These are phyloP conservation scores for Penicillium sp. DNA, from an alignment of 2,329 filamentous ascomycete genomes.

Conservation along the genomic window DNA sequence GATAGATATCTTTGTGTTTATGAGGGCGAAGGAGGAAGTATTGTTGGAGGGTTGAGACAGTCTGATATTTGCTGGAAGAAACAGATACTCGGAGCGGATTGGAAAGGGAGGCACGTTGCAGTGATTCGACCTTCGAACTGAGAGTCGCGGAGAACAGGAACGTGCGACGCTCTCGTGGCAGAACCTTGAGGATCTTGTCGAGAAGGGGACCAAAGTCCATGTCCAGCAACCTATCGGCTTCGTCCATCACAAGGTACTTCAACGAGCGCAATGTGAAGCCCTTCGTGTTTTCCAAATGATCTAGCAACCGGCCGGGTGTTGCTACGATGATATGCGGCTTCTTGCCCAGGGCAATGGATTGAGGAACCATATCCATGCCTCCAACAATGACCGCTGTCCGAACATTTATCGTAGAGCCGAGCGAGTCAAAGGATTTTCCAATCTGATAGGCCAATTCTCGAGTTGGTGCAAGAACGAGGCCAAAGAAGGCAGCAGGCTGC, in stretches of 20 bases:
- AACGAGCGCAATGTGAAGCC: constrained; percentile 82
- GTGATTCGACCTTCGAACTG: constrained; percentile 86
- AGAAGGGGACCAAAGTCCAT: constrained; percentile 92
- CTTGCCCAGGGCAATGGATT: constrained; percentile 89
- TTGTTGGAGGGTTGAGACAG: constrained; percentile 84
- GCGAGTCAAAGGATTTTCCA: constrained; percentile 79
- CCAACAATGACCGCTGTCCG: constrained; percentile 85
- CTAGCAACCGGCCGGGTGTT: constrained; percentile 83
- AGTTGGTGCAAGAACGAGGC: constrained; percentile 88
- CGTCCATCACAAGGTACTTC: constrained; percentile 92
- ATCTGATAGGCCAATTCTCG: constrained; percentile 94
- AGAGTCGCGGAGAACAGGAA: constrained; percentile 95
- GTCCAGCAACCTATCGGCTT: constrained; percentile 88
- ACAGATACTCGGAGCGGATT: constrained; percentile 84
- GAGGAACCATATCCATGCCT: constrained; percentile 93
- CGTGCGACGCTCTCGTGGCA: constrained; percentile 75
- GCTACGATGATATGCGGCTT: constrained; percentile 93
- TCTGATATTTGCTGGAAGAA: constrained; percentile 76
- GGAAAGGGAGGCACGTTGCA: constrained; percentile 84
- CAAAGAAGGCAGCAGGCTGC: constrained; percentile 81
- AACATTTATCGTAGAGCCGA: constrained; percentile 86
- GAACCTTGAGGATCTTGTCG: constrained; percentile 88
- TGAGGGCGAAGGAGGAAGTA: constrained; percentile 84
- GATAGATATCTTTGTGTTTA: constrained; percentile 84
- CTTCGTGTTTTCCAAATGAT: constrained; percentile 95